Percentiles rank a stretch among this genome's conserved stretches.
Evolutionary conservation across 2,329 filamentous ascomycete genomes (phyloP).

Genomic region (Davidsoniella australis): DNA sequence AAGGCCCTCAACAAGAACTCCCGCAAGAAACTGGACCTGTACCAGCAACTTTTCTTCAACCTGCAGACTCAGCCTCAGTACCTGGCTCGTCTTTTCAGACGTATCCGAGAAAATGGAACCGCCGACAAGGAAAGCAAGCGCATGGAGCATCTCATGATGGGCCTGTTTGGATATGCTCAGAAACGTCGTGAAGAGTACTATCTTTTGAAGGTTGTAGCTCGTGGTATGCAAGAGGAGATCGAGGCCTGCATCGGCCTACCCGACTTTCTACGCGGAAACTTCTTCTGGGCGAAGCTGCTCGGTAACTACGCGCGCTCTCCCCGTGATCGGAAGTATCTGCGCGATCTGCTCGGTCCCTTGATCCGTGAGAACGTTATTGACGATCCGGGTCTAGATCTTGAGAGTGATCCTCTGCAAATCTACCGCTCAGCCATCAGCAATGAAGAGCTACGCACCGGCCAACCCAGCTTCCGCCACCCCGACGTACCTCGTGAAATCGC

Average conservation of each 20-base stretch:
- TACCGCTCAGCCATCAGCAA: constrained; percentile 93
- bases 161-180: constrained; percentile 89
- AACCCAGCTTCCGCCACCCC: constrained; percentile 60
- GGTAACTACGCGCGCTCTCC: constrained; percentile 80
- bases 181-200: constrained; percentile 96
- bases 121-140: constrained; percentile 85
- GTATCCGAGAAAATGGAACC: constrained; percentile 65
- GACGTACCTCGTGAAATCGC: constrained; percentile 83
- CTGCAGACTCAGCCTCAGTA: constrained; percentile 95
- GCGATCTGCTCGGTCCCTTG: constrained; percentile 67
- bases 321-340: constrained; percentile 78
- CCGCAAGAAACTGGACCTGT: constrained; percentile 83
- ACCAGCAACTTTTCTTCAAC: constrained; percentile 94
- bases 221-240: constrained; percentile 73
- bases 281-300: constrained; percentile 82
- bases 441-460: constrained; percentile 83
- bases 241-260: constrained; percentile 55
- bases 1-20: constrained; percentile 97
- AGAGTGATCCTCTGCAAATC: constrained; percentile 95
- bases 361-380: constrained; percentile 88
- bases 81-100: constrained; percentile 71
- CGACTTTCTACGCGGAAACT: constrained; percentile 77
- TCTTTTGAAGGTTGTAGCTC: constrained; percentile 69
- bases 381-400: constrained; percentile 75
- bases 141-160: constrained; percentile 88